A percentile compares a stretch with the other conserved stretches of the same genome.
These are phyloP conservation scores for Ustilago curta DNA, from an alignment of 1,284 basidiomycete genomes.

Conservation along the genomic window DNA sequence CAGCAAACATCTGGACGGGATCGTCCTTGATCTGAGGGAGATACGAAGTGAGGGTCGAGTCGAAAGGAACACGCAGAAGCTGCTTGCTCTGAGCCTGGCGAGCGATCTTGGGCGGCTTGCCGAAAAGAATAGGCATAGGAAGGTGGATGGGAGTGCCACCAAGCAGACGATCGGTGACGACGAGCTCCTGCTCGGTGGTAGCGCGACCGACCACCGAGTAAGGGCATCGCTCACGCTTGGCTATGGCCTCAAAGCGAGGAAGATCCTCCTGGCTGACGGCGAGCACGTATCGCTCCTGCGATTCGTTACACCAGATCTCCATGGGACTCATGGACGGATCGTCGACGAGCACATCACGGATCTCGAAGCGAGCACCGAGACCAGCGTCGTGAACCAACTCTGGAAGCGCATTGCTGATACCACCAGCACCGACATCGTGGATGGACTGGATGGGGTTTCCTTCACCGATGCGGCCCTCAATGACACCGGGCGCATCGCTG, in stretches of 20 bases:
- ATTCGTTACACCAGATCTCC: conserved; percentile 99
- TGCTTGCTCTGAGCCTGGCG: conserved; percentile 77
- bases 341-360: conserved; percentile 90
- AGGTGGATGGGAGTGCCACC: conserved; percentile 85
- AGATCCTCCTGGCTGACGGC: conserved; percentile 70
- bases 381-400: conserved; percentile 95
- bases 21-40: conserved; percentile 71
- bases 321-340: conserved; percentile 96
- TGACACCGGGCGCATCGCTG: conserved; percentile 43
- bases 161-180: conserved; percentile 89
- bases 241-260: conserved; percentile 79
- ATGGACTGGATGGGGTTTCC: conserved; percentile 88
- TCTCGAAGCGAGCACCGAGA: conserved; percentile 92
- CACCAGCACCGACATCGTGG: conserved; percentile 97
- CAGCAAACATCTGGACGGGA: conserved; percentile 70
- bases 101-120: conserved; percentile 93
- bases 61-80: conserved; percentile 76
- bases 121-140: conserved; percentile 94
- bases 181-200: conserved; percentile 79
- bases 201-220: conserved; percentile 90
- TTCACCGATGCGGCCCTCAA: conserved; percentile 39
- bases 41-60: conserved; percentile 78
- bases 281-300: conserved; percentile 96
- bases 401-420: conserved; percentile 93
- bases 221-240: conserved; percentile 89